Evolutionary conservation across 768 basidiomycete genomes (phyloP).

Genomic region (Kwoniella sp.): DNA sequence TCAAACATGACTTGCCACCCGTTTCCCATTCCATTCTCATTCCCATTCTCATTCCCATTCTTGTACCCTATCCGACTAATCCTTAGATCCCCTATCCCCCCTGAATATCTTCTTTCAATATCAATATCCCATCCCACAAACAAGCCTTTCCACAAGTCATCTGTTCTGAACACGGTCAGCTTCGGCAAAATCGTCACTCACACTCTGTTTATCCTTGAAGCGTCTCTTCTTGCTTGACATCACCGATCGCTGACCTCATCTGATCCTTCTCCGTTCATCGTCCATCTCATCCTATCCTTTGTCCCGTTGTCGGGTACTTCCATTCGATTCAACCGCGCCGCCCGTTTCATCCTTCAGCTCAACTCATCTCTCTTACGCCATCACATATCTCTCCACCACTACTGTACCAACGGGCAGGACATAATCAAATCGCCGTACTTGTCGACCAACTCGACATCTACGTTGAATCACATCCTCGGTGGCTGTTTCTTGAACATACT

Average conservation of each 20-base stretch:
- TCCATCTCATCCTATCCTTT: neutral
- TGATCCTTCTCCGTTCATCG: neutral
- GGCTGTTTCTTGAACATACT: neutral
- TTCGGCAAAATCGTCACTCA: neutral
- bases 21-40: neutral
- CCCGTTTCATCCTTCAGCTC: neutral
- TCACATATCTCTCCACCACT: neutral
- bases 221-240: neutral
- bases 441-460: slow-evolving; percentile 23
- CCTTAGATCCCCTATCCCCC: neutral
- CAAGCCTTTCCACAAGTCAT: too few species aligned
- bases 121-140: neutral
- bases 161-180: neutral
- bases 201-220: neutral
- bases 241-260: neutral
- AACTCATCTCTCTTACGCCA: neutral
- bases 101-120: neutral
- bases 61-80: neutral
- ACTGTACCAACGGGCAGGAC: neutral
- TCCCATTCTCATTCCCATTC: too few species aligned
- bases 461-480: neutral
- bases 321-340: neutral
- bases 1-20: neutral
- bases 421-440: neutral
- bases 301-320: neutral